Evolutionary conservation across 441 rosid genomes (phyloP).

Genomic region (Croton laevigatus): DNA sequence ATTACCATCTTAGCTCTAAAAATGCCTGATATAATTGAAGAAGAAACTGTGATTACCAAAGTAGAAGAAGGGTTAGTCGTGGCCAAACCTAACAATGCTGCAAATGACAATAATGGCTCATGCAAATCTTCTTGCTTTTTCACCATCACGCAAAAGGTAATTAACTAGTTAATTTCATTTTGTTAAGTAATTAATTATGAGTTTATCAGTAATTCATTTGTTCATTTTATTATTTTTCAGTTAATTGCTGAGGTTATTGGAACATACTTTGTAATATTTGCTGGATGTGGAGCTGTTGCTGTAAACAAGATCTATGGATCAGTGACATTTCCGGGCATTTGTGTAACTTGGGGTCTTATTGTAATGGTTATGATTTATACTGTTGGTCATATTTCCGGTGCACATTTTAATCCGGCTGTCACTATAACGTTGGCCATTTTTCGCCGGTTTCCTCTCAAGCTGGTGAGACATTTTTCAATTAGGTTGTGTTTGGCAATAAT

Average conservation of each 20-base stretch:
- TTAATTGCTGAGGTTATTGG: conserved; percentile 68
- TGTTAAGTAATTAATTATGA: too few relatives aligned
- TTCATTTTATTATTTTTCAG: conserved; percentile 24
- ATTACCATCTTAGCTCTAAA: background rate
- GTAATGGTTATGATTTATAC: conserved; percentile 79
- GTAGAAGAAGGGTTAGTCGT: conserved; percentile 31
- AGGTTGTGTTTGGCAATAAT: too few relatives aligned
- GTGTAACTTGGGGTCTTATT: conserved; percentile 78
- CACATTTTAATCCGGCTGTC: conserved; percentile 83
- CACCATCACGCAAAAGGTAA: conserved; percentile 52
- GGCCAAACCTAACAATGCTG: background rate
- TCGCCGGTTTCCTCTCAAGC: conserved; percentile 39
- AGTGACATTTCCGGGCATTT: conserved; percentile 69
- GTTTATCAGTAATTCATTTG: background rate
- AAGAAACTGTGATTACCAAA: conserved; percentile 18
- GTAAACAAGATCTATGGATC: conserved; percentile 68
- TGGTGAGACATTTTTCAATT: conserved; percentile 31
- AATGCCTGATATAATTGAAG: conserved; percentile 28
- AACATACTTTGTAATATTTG: conserved; percentile 62
- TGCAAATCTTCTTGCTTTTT: conserved; percentile 33
- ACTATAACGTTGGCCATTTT: conserved; percentile 50
- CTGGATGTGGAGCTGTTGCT: conserved; percentile 75
- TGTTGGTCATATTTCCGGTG: conserved; percentile 76
- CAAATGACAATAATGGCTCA: background rate
- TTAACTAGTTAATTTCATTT: background rate